Evolutionary conservation across 2,329 filamentous ascomycete species (phyloP), one percentile per base, ranked within the genome.

Genomic region (Alternaria consortialis): DNA sequence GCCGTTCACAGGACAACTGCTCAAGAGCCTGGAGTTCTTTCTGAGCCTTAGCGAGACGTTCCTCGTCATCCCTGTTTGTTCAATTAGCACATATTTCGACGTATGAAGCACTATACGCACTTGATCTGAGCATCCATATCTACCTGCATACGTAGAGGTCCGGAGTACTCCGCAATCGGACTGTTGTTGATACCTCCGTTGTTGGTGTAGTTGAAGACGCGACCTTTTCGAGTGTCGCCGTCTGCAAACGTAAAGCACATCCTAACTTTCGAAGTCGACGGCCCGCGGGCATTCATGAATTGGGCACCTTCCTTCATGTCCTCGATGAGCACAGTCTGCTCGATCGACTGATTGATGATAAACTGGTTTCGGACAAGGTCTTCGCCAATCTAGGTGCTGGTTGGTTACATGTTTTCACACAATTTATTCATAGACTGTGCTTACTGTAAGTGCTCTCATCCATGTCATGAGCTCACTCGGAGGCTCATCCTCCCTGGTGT

Each of bases 261-360:
- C 54, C 83, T 86, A 11, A 94, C 91, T 65, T 97, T 94, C 13
- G 80, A 84, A n/a, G 82, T 82, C 40, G 80, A 40, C 7, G 61
- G 42, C 8, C 66, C 80, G 23, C 82, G 84, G 54, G 85, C 83
- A 62, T 90, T 87, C 85, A 97, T 91, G 46, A 91, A 85, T 4
- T 84, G 80, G 43, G 90, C 84, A 1, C 90, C 95, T 57, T 92
- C 86, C 1, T 84, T 78, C 29, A 91, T 84, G 31, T 90, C 83
- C 56, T 88, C 83, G 55, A 97, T 88, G 1, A 99, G 83, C 6
- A 97, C 87, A 7, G 90, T 88, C 76, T 97, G 94, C 63, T 99
- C 95, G 53, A 97, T 92, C 7, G 82, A 80, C 68, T 93, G 86
- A 63, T 89, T 90, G 75, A 98, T 95, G 71, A 99, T 90, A 47